phyloP scores from a whole-genome alignment of 2,329 filamentous ascomycete genomes.

The Arachnomyces sp. region DNA sequence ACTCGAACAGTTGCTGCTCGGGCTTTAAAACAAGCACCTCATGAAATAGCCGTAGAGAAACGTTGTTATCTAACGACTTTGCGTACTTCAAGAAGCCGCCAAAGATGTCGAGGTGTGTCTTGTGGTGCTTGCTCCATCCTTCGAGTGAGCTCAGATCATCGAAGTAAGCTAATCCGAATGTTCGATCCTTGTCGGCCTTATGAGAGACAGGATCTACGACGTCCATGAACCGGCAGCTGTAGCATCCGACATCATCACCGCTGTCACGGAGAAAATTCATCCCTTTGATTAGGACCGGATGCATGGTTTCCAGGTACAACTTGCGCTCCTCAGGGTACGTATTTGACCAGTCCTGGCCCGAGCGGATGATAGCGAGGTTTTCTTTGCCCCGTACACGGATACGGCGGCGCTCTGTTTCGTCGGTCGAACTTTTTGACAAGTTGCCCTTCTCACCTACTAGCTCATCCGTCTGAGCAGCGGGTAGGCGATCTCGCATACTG shows the following conservation, averaged over 20 bases:
- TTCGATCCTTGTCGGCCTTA: constrained; percentile 24
- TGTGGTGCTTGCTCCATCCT: constrained; percentile 33
- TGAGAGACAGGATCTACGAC: constrained; percentile 24
- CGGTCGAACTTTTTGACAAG: neutral
- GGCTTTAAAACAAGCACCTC: constrained; percentile 34
- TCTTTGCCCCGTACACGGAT: constrained; percentile 29
- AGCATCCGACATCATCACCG: constrained; percentile 38
- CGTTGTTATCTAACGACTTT: constrained; percentile 27
- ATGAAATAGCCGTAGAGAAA: constrained; percentile 34
- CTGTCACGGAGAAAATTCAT: constrained; percentile 41
- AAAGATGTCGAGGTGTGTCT: constrained; percentile 37
- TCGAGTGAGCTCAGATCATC: constrained; percentile 35
- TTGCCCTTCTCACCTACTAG: constrained; percentile 22
- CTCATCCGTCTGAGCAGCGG: constrained; percentile 31
- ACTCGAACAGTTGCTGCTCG: constrained; percentile 38
- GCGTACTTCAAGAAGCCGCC: constrained; percentile 34
- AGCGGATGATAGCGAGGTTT: constrained; percentile 40
- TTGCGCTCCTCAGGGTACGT: constrained; percentile 35
- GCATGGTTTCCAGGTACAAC: constrained; percentile 40
- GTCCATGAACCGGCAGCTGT: constrained; percentile 39
- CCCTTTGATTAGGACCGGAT: constrained; percentile 36
- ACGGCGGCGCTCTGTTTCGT: constrained; percentile 9
- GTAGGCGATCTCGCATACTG: constrained; percentile 39
- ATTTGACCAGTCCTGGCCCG: constrained; percentile 40
- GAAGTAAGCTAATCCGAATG: constrained; percentile 38